Conservation (phyloP, 2,329 filamentous ascomycete genomes). For the Neocatenulostroma microsporum region DNA sequence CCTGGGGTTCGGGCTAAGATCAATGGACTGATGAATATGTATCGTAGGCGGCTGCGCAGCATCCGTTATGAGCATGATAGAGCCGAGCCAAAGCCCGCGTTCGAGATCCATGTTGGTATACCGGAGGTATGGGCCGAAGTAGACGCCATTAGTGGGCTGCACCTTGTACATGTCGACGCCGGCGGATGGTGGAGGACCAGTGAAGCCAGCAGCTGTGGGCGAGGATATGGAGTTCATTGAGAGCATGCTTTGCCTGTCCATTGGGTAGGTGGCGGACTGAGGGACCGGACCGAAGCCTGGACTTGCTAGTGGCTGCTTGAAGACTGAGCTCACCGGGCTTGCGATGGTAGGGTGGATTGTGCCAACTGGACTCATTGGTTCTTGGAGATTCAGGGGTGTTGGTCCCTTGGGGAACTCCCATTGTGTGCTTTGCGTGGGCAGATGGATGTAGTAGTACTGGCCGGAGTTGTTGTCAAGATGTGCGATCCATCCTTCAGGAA, state of each 20-base stretch:
- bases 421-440: conserved; percentile 89
- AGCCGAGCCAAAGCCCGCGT: conserved; percentile 82
- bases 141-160: conserved; percentile 88
- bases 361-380: conserved; percentile 74
- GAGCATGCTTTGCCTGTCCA: conserved; percentile 67
- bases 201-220: conserved; percentile 69
- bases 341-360: conserved; percentile 31
- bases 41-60: conserved; percentile 85
- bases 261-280: conserved; percentile 66
- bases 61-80: conserved; percentile 88
- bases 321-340: conserved; percentile 41
- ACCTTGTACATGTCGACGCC: conserved; percentile 94
- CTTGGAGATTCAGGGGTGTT: conserved; percentile 76
- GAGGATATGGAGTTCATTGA: conserved; percentile 67
- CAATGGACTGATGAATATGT: conserved; percentile 82
- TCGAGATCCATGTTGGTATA: conserved; percentile 98
- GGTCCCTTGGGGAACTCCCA: conserved; percentile 99
- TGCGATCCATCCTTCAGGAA: conserved; percentile 97
- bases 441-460: conserved; percentile 97
- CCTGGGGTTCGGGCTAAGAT: conserved; percentile 81
- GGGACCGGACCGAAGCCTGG: conserved; percentile 65
- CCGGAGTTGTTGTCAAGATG: conserved; percentile 92
- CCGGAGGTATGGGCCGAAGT: conserved; percentile 91
- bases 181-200: conserved; percentile 77
- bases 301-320: conserved; percentile 63